Percentiles rank a stretch among this genome's conserved stretches.
phyloP scores from a whole-genome alignment of 2,329 filamentous ascomycete species.

The Colletotrichum sansevieriae region DNA sequence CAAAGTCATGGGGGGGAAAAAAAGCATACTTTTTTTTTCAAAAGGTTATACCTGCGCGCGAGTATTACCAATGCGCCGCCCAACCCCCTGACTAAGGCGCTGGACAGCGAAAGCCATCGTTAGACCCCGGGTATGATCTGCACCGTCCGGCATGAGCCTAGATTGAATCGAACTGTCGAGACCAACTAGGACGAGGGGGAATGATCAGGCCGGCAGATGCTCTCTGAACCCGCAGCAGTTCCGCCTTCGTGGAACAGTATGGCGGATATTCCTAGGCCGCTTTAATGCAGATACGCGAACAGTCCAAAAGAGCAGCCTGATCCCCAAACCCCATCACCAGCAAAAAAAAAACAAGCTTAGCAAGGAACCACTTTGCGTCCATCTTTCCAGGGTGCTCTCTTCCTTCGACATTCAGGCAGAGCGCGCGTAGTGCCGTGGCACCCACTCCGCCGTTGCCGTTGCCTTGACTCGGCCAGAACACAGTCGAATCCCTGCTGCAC shows the following conservation, averaged over 20 bases:
- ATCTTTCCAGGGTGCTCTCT: slow-evolving; percentile 13
- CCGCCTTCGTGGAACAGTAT: neutral
- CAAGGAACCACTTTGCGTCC: slow-evolving; percentile 1
- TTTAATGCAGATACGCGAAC: too few relatives aligned
- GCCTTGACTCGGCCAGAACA: slow-evolving; percentile 18
- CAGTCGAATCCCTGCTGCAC: slow-evolving; percentile 26
- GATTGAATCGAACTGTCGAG: neutral
- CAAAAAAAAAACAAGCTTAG: slow-evolving; percentile 1
- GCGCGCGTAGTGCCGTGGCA: slow-evolving; percentile 26
- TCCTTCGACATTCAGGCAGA: slow-evolving; percentile 6
- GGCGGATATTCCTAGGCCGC: neutral
- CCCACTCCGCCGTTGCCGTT: slow-evolving; percentile 34
- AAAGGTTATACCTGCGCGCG: slow-evolving; percentile 22
- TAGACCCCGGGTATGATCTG: neutral
- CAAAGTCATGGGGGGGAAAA: too few relatives aligned
- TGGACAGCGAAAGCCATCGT: neutral
- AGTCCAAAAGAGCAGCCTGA: too few relatives aligned
- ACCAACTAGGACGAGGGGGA: neutral
- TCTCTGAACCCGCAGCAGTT: neutral
- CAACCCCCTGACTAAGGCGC: slow-evolving; percentile 30
- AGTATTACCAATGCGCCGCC: slow-evolving; percentile 34
- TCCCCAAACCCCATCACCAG: neutral
- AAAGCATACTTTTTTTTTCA: neutral
- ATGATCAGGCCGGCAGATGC: neutral
- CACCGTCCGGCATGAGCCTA: neutral